Evolutionary conservation across 495 filamentous ascomycete species (phyloP).

Genomic region (Podospora tetraspora): DNA sequence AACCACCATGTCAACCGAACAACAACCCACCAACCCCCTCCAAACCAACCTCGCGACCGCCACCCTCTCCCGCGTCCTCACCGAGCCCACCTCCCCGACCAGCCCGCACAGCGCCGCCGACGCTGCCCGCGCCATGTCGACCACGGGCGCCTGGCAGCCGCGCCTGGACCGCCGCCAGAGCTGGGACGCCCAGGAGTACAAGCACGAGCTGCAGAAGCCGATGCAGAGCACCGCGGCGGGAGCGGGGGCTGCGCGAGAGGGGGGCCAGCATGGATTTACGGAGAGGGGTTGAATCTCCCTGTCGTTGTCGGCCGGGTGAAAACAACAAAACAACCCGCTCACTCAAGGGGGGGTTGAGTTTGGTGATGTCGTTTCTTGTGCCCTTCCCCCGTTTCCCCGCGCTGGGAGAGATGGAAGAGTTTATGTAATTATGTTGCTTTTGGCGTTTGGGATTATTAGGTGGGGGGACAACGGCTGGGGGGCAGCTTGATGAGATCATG

Average conservation of each 20-base stretch:
- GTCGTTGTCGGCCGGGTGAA: no score
- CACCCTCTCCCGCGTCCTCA: constrained; percentile 15
- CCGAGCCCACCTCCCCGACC: constrained; percentile 11
- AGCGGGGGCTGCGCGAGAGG: constrained; percentile 15
- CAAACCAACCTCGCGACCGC: constrained; percentile 2
- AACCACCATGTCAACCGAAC: background rate
- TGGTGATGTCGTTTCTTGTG: background rate
- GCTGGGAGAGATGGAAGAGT: background rate
- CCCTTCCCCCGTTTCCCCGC: no score
- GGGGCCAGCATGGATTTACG: constrained; percentile 28
- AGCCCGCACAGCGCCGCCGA: constrained; percentile 22
- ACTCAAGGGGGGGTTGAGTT: background rate
- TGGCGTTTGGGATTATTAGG: background rate
- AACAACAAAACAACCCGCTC: no score
- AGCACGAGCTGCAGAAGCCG: constrained; percentile 32
- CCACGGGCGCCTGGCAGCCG: constrained; percentile 41
- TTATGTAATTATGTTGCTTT: background rate
- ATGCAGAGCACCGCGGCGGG: constrained; percentile 22
- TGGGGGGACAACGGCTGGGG: background rate
- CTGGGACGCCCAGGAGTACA: constrained; percentile 44
- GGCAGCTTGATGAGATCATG: background rate
- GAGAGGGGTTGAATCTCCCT: no score
- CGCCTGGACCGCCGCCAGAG: constrained; percentile 38
- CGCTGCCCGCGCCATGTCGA: constrained; percentile 33
- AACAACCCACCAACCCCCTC: background rate